These are phyloP conservation scores for Botrytis pseudocinerea DNA, from an alignment of 2,329 filamentous ascomycete genomes.

Conservation along the genomic window DNA sequence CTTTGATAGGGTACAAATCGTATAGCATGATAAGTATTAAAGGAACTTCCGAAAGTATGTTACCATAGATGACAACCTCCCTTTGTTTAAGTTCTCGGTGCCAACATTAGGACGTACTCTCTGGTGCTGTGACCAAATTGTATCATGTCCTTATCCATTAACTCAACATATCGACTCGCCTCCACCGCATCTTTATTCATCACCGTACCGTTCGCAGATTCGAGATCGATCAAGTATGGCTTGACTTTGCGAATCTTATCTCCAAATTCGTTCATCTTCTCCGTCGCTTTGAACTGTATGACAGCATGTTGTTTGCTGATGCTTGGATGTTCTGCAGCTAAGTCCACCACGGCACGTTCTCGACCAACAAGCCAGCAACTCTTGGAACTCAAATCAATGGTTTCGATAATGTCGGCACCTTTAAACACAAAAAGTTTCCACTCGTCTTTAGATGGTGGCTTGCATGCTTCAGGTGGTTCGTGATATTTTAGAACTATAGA, in stretches of 20 bases:
- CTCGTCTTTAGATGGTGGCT: conserved; percentile 72
- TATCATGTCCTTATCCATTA: conserved; percentile 85
- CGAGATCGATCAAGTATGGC: conserved; percentile 90
- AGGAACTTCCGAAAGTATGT: background rate
- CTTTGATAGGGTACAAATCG: background rate
- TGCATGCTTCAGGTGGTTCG: conserved; percentile 89
- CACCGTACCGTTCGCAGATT: conserved; percentile 86
- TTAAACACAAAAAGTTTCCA: conserved; percentile 98
- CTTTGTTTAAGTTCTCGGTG: conserved; percentile 38
- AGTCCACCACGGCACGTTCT: conserved; percentile 77
- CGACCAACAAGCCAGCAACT: conserved; percentile 92
- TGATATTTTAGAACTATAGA: conserved; percentile 89
- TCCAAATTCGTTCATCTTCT: conserved; percentile 82
- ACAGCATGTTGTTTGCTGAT: conserved; percentile 95
- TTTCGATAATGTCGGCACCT: conserved; percentile 75
- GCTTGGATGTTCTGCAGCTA: conserved; percentile 85
- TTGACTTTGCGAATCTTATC: conserved; percentile 77
- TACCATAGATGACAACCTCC: background rate
- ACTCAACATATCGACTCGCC: conserved; percentile 77
- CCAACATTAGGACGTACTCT: conserved; percentile 95
- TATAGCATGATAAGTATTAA: background rate
- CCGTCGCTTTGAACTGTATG: conserved; percentile 85
- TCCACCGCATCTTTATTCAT: conserved; percentile 77
- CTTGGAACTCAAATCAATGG: conserved; percentile 70
- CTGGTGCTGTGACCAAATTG: conserved; percentile 84